Evolutionary conservation across 2,329 filamentous ascomycete genomes (phyloP), one percentile per base, ranked within the genome.

Genomic region (Alternaria arbusti): DNA sequence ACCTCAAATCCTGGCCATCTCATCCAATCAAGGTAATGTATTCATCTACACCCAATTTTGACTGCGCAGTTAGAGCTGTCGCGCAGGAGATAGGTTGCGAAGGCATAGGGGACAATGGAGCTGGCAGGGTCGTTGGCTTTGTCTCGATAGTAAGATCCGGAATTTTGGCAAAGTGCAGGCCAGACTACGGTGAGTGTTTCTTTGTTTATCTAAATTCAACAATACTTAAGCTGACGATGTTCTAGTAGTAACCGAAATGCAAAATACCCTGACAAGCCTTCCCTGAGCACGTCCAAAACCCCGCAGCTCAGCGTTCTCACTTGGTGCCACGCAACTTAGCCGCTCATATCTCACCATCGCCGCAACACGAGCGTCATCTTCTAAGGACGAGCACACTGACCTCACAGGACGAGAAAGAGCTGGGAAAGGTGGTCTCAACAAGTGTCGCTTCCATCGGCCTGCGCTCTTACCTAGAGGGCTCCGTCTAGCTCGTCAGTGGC

Each of bases 181-280:
- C 59, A 65, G 61, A 63, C 45, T 68, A 67, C 30, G 63, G 68
- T 70, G 55, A 67, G 68, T 69, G 15, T 46, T 43, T 51, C 28
- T 26, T 51, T 52, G 26, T 47, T 20, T 43, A 25, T 25, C 10
- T 22, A 8, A 57, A 43, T 36, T 49, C 46, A 46, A 59, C 26
- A 15, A 46, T 63, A 44, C 40, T 49, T 47, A 40, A 67, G 59
- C 70, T 74, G 60, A 74, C 60, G 25, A 59, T 7, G 5, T 44
- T 44, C 32, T 15, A 45, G 28, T 59, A 71, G 69, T 72, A 72
- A 63, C 36, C 59, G 28, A 61, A 73, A 70, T 71, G 46, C 63
- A 57, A 65, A 50, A 26, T 59, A 55, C 51, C 54, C 45, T 64
- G 50, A 49, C 44, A 61, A 68, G 52, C 49, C 44, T 43, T 22